Base-by-base conservation (phyloP, 2,329 filamentous ascomycete species). In the Xylaria sp. region DNA sequence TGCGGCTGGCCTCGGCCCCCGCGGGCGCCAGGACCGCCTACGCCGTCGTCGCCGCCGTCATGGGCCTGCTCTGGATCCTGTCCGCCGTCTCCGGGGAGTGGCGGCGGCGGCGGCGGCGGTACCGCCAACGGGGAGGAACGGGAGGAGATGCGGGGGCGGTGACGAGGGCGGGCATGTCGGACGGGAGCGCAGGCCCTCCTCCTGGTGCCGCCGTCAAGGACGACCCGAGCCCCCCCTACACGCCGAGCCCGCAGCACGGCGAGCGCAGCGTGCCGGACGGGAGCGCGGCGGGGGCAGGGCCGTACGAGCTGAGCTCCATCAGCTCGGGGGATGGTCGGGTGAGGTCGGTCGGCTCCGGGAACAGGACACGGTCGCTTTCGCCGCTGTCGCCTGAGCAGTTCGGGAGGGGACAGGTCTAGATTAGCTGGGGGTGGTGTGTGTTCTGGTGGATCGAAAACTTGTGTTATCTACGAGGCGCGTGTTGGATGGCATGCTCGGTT, bases 61-160 rank as follows among this genome's bases (percentile, higher is more conserved):
- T 75, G 37, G 72, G 73, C 60, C 44, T 66, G 1, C 29, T 74
- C 1, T 78, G 76, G 76, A 46, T 76, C 19, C 38, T 65, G 0
- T 48, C 68, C 1, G 71, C 73, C 0, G 19, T 74, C 0, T 29
- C 64, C 9, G 63, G 64, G 9, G 74, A 75, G 63, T 26, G 63
- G 2, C 63, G 63, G 18, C 63, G 69, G n/a, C 39, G 59, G 17
- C 52, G 56, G n/a, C 20, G 57, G 38, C 11, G n/a, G n/a, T n/a
- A n/a, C n/a, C n/a, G n/a, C n/a, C n/a, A n/a, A n/a, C n/a, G n/a
- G n/a, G n/a, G n/a, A n/a, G n/a, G n/a, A n/a, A n/a, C n/a, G n/a
- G n/a, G n/a, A n/a, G n/a, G n/a, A n/a, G n/a, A n/a, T n/a, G n/a
- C n/a, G n/a, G n/a, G n/a, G n/a, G n/a, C n/a, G n/a, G n/a, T n/a